Base-by-base conservation (phyloP, 495 filamentous ascomycete species). In the Annulohypoxylon maeteangense region DNA sequence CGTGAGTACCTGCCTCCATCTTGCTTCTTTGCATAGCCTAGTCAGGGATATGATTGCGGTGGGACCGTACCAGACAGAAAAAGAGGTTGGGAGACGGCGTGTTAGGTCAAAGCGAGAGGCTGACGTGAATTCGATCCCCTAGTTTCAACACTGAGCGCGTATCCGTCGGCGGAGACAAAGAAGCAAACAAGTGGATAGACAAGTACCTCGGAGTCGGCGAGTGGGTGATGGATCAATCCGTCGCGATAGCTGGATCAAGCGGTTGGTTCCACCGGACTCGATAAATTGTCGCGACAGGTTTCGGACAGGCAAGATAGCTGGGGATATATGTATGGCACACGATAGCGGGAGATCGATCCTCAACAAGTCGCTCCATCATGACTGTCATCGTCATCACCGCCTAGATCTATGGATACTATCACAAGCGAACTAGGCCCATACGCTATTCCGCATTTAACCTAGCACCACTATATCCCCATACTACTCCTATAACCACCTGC, bases 181-280 rank as follows among this genome's bases (percentile, higher is more conserved):
- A 95, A 62, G 76, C 97, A 73, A 91, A 92, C 78, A 91, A 90
- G 74, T 98, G 93, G 91, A 87, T 99, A 72, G 93, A 95, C 75
- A 97, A 90, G 78, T 99, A 99, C 82, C 90, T 99, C 65, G 92
- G 92, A 56, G 89, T 98, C 45, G 95, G 95, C 77, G 95, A 99
- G 81, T 96, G 92, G 92, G 91, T 97, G 58, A 95, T 99, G 94
- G 95, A 99, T 77, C 91, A 95, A 82, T 95, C 93, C 4, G 93
- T 98, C 27, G 94, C 94, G 27, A 85, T 97, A 58, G 90, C 97
- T 81, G 90, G 93, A 12, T 90, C 91, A 12, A 95, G 92, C 78
- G 86, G 89, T 32, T 99, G 87, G 80, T 99, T 99, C 77, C 94
- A 97, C 80, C 87, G 95, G 74, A 91, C 85, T 77, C 89, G 94